Base-by-base conservation (phyloP, 441 rosid genomes). In the Cnidoscolus chayamansa region DNA sequence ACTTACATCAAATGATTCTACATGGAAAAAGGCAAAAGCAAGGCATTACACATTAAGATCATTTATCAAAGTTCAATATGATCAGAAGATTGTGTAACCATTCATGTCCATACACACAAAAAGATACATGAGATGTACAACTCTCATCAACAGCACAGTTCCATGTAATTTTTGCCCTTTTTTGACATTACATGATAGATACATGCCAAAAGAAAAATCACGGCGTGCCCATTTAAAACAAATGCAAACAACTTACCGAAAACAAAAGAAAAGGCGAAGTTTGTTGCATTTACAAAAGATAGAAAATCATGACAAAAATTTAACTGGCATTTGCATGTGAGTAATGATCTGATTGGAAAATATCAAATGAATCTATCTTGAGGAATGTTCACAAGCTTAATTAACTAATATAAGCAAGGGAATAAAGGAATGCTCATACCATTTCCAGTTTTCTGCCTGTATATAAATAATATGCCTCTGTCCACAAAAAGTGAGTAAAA, bases 391-490 rank as follows among this genome's bases (percentile, higher is more conserved):
- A 25, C 67, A 63, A 20, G 4, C 45, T 19, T 17, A 58, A 55
- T 56, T 53, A 20, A 72, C 47, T 68, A 35, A 53, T 56, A 53
- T 47, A 37, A 32, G 55, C 56, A 61, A 73, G 25, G 8, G 58
- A 60, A 69, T 11, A 40, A 31, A 62, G 55, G 7, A 10, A 25
- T 35, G 20, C 69, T 16, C 79, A 71, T 84, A 95, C 99, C 98
- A 68, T 91, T 89, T 81, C 98, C 96, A 59, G 93, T 76, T 81
- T 82, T 87, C 78, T 72, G 89, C 67, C 92, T 90, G 69, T 87
- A 90, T 74, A 87, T 63, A 87, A 88, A 90, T 55, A 91, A 74
- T 53, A 95, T 87, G 35, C 86, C 88, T 81, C 99, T 95, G 84
- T 67, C 78, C 25, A 58, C 35, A 53, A 78, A 54, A 57, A 43